Base-by-base conservation (phyloP, 345 rosid species). In the Moringa oleifera region DNA sequence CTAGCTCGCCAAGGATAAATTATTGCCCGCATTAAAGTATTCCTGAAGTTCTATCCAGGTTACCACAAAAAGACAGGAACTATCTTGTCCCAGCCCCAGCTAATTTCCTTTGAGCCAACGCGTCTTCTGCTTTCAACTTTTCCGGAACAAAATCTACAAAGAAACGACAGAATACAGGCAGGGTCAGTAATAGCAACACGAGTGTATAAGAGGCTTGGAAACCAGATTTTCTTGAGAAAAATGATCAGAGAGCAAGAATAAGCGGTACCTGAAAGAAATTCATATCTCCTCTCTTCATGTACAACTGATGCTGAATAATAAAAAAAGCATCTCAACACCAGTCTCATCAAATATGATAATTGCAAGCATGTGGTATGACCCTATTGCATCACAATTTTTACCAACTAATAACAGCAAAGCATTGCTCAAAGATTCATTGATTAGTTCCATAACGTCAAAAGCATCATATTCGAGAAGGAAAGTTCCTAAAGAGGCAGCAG, bases 181-280 rank as follows among this genome's bases (percentile, higher is more conserved):
- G 59, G 1, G 59, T 25, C 20, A 56, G 28, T 25, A 31, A 25
- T 60, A 9, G 55, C n/a, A 23, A 23, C 4, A 8, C 8, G 33
- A 28, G 33, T 28, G 33, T 4, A 41, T 4, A 15, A 41, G 2
- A 41, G 12, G 47, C 17, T 41, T 41, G 47, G 16, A 41, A 41
- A 58, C n/a, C 16, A 22, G 36, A 20, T 24, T 24, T 18, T 20
- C 25, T 6, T 24, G 23, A 20, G 17, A 20, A 18, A 8, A 25
- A 33, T 20, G 36, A 47, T 45, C 28, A 0, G 25, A 55, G n/a
- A 56, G 21, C 50, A 51, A 7, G 28, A 49, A 33, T 55, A 15
- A 46, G 8, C 23, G 63, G 54, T 74, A 91, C 98, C 96, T 25
- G 89, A 84, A 79, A 92, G 87, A 64, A 92, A 92, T 71, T 89